Percentiles rank a stretch among this genome's conserved stretches.
These are phyloP conservation scores for Suillus discolor DNA, from an alignment of 768 basidiomycete species.

Conservation along the genomic window DNA sequence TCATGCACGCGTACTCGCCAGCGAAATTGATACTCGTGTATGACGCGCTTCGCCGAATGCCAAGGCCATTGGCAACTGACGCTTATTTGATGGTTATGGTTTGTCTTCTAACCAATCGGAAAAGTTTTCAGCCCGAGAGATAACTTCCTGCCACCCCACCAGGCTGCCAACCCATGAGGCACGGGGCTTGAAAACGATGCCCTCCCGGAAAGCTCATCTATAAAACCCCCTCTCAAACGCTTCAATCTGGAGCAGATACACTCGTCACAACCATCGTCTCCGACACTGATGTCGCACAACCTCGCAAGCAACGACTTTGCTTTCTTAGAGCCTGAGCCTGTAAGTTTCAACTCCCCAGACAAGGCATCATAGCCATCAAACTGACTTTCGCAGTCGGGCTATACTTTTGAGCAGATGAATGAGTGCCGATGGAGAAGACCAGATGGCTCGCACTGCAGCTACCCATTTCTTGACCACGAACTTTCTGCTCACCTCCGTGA, in stretches of 20 bases:
- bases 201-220: background rate
- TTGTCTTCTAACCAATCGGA: background rate
- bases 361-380: background rate
- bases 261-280: background rate
- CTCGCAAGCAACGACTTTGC: background rate
- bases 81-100: background rate
- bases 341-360: background rate
- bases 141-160: background rate
- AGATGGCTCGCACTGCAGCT: background rate
- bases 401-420: too few species aligned
- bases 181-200: background rate
- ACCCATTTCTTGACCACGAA: background rate
- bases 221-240: background rate
- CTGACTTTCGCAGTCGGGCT: background rate
- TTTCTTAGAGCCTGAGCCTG: background rate
- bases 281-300: background rate
- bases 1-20: background rate
- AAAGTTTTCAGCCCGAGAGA: too few species aligned
- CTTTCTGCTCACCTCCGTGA: constrained; percentile 28
- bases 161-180: background rate
- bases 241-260: background rate
- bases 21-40: background rate
- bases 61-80: background rate
- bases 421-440: background rate
- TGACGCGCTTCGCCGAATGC: background rate